phyloP scores from a whole-genome alignment of 106 monocot species.

The Chionographis japonica region DNA sequence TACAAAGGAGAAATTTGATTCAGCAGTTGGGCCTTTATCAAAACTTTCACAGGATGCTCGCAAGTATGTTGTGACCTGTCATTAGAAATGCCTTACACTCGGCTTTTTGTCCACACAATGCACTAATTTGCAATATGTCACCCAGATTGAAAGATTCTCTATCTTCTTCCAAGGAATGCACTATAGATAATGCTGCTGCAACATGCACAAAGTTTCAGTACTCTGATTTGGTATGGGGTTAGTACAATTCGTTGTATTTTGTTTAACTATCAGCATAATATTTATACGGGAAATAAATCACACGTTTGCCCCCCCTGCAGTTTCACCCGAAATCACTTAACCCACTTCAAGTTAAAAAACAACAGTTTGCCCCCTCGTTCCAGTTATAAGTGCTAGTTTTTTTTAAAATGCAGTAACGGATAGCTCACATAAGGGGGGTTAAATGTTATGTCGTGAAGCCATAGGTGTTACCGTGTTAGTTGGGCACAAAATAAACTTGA shows the following conservation, averaged over 20 bases:
- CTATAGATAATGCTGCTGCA: slow-evolving; percentile 27
- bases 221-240: slow-evolving; percentile 80
- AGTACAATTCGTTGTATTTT: slow-evolving; percentile 9
- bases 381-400: no score
- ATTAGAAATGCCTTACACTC: slow-evolving; percentile 1
- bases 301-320: no score
- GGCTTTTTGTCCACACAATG: neutral
- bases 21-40: slow-evolving; percentile 56
- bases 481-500: no score
- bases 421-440: no score
- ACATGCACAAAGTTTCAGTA: slow-evolving; percentile 33
- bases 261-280: neutral
- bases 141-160: slow-evolving; percentile 57
- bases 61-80: slow-evolving; percentile 28
- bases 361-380: no score
- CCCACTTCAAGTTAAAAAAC: no score
- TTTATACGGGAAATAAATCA: neutral
- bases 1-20: slow-evolving; percentile 83
- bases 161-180: slow-evolving; percentile 18
- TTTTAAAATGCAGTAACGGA: no score
- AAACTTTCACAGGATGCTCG: slow-evolving; percentile 46
- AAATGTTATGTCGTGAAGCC: no score
- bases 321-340: no score
- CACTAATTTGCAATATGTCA: slow-evolving; percentile 6
- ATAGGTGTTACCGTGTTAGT: no score